phyloP scores from a whole-genome alignment of 1,284 basidiomycete genomes.

The Ustilago loliicola region DNA sequence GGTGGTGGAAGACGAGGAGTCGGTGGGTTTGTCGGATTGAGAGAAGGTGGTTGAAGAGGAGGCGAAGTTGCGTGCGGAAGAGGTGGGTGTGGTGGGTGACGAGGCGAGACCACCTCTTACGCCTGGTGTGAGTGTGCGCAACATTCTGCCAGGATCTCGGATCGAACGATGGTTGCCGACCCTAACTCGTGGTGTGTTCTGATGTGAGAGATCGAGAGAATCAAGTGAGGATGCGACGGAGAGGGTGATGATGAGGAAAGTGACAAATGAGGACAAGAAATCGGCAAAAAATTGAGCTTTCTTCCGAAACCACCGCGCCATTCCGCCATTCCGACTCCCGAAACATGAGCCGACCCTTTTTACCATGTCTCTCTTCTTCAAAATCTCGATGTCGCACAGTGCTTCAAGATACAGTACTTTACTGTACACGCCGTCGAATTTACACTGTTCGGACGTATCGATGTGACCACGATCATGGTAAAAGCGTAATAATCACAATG shows the following conservation, averaged over 20 bases:
- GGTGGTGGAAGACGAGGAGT: background rate
- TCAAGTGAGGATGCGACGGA: no score
- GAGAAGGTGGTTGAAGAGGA: conserved; percentile 1
- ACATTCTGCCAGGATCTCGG: no score
- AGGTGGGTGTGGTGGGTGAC: background rate
- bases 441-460: no score
- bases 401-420: background rate
- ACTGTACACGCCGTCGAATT: no score
- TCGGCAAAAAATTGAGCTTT: conserved; percentile 10
- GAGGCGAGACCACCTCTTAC: background rate
- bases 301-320: conserved; percentile 22
- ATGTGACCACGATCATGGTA: no score
- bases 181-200: no score
- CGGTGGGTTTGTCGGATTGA: background rate
- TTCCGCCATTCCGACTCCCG: conserved; percentile 19
- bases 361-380: background rate
- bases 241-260: background rate
- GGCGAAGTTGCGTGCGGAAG: conserved; percentile 2
- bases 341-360: background rate
- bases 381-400: background rate
- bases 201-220: no score
- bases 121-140: conserved; percentile 2
- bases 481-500: no score
- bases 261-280: background rate
- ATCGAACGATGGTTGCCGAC: no score